These are phyloP conservation scores for Marasmius sp. DNA, from an alignment of 1,284 basidiomycete genomes.

Conservation along the genomic window DNA sequence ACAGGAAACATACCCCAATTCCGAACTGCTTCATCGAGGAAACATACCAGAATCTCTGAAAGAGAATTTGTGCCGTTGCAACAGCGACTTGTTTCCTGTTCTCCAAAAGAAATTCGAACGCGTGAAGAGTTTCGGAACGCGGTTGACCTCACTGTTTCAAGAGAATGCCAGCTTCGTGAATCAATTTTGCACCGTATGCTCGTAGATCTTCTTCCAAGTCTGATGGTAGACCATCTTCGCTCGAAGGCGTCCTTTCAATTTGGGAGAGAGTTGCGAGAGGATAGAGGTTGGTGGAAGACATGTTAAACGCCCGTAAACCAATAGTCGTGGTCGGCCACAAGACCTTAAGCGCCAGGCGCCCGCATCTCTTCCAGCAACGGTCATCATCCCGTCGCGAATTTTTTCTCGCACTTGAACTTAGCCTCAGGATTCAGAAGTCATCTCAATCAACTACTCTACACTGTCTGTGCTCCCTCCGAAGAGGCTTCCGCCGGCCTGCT, in stretches of 20 bases:
- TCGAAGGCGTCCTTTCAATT: slow-evolving; percentile 78
- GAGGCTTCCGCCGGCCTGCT: too few relatives aligned
- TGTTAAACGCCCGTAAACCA: slow-evolving; percentile 16
- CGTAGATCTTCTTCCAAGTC: slow-evolving; percentile 87
- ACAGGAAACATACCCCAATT: slow-evolving; percentile 65
- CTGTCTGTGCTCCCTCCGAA: too few relatives aligned
- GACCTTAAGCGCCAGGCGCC: background rate
- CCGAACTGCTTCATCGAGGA: slow-evolving; percentile 93
- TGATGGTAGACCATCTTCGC: slow-evolving; percentile 76
- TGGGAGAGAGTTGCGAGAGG: slow-evolving; percentile 84
- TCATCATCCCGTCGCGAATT: too few relatives aligned
- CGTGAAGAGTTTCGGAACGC: background rate
- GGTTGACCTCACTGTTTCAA: slow-evolving; percentile 73
- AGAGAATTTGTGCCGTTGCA: slow-evolving; percentile 94
- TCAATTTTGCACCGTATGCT: slow-evolving; percentile 87
- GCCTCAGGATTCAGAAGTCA: too few relatives aligned
- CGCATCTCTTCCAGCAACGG: background rate
- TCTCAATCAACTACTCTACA: too few relatives aligned
- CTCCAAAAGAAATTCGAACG: slow-evolving; percentile 10
- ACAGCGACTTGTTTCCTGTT: slow-evolving; percentile 93
- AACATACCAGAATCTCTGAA: slow-evolving; percentile 97
- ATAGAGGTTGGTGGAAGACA: slow-evolving; percentile 63
- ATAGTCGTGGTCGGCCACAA: background rate
- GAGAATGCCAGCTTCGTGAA: slow-evolving; percentile 92
- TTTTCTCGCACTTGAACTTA: too few relatives aligned